These are phyloP conservation scores for Cubamyces sp. DNA, from an alignment of 768 basidiomycete genomes.

Conservation along the genomic window DNA sequence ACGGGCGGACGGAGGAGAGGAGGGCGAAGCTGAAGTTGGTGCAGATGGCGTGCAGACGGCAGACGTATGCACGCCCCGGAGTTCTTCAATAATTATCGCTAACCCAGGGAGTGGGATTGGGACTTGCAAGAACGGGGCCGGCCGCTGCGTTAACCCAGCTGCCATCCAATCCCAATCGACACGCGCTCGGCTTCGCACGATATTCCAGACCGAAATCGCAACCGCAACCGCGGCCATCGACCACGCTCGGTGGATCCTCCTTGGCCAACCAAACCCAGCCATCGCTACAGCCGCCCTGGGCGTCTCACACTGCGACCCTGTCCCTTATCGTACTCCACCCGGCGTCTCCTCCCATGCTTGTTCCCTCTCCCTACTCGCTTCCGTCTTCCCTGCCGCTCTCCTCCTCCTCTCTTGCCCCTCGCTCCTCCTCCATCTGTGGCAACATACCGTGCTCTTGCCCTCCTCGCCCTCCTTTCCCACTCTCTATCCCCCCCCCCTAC, in stretches of 20 bases:
- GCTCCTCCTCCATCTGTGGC: not conserved
- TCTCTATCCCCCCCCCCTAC: not conserved
- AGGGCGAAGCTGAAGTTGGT: conserved; percentile 9
- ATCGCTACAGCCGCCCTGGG: not conserved
- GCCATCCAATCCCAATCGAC: too few relatives aligned
- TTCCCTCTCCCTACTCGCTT: not conserved
- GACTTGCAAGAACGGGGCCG: not conserved
- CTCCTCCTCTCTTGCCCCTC: not conserved
- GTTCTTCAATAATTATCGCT: conserved; percentile 10
- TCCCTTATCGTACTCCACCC: conserved; percentile 13
- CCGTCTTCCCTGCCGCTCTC: conserved; percentile 2
- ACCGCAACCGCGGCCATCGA: not conserved
- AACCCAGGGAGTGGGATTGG: too few relatives aligned
- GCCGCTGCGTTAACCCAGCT: not conserved
- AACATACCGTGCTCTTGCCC: not conserved
- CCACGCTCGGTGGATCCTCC: not conserved
- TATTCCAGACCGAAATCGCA: not conserved
- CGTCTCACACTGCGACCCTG: not conserved
- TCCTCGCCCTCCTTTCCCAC: not conserved
- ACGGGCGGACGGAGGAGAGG: conserved; percentile 15
- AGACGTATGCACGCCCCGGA: conserved; percentile 10
- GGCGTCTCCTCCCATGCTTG: too few relatives aligned
- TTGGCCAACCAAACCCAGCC: not conserved
- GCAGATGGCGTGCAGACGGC: not conserved
- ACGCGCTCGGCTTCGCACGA: conserved; percentile 5